Conservation (phyloP, 1,284 basidiomycete species). For the Microstroma glucosiphilum region DNA sequence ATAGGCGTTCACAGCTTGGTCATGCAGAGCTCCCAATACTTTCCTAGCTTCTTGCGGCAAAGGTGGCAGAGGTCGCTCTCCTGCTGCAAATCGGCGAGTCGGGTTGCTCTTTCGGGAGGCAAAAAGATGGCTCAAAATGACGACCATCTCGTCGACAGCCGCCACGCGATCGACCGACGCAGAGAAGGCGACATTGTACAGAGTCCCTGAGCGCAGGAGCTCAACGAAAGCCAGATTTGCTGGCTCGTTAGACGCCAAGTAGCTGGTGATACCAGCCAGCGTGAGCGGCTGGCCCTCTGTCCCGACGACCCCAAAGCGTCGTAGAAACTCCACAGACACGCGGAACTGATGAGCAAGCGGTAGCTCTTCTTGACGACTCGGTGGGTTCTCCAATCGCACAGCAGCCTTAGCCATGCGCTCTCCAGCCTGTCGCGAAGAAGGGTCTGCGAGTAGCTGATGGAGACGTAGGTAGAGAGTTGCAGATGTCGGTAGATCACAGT, state of each 20-base stretch:
- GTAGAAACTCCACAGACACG: conserved; percentile 67
- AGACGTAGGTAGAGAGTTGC: conserved; percentile 62
- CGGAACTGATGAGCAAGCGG: conserved; percentile 61
- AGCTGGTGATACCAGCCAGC: conserved; percentile 43
- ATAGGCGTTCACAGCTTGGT: background rate
- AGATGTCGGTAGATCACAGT: conserved; percentile 63
- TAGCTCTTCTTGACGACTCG: conserved; percentile 60
- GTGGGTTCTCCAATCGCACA: conserved; percentile 59
- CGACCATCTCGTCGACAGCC: conserved; percentile 1
- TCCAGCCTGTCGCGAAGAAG: conserved; percentile 58
- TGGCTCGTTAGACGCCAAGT: conserved; percentile 63
- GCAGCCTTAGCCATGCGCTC: conserved; percentile 31
- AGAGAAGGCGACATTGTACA: conserved; percentile 58
- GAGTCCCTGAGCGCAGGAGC: conserved; percentile 59
- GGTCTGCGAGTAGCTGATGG: conserved; percentile 63
- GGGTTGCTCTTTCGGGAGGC: background rate
- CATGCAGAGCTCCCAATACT: background rate
- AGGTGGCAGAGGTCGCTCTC: background rate
- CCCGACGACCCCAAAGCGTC: conserved; percentile 58
- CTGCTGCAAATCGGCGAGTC: background rate
- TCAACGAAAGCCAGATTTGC: conserved; percentile 63
- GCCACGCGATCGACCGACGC: background rate
- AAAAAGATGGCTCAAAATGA: background rate
- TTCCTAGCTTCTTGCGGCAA: background rate
- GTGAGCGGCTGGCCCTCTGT: conserved; percentile 59